Percentiles rank a stretch among this genome's conserved stretches.
These are phyloP conservation scores for Singerocomus rubriflavus DNA, from an alignment of 1,284 basidiomycete genomes.

Conservation along the genomic window DNA sequence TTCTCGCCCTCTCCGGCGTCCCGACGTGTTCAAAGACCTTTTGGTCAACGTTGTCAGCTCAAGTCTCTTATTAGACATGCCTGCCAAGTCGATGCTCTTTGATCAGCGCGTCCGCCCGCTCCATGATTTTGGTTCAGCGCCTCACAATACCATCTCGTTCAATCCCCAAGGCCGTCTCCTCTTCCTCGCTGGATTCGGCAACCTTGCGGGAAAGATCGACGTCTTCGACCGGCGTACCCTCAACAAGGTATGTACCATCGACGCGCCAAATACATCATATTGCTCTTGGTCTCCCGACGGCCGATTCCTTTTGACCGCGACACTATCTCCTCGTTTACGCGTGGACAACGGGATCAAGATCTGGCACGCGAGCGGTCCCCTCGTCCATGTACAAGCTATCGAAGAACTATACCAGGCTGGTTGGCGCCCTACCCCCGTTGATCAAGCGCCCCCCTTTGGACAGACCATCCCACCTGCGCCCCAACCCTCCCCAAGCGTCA, in stretches of 20 bases:
- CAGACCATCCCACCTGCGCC: conserved; percentile 74
- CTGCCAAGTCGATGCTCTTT: conserved; percentile 89
- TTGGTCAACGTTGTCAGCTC: conserved; percentile 9
- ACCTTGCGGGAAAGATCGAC: conserved; percentile 91
- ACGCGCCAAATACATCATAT: conserved; percentile 89
- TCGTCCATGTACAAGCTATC: conserved; percentile 74
- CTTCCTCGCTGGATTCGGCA: conserved; percentile 92
- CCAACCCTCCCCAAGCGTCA: conserved; percentile 56
- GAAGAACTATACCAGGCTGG: conserved; percentile 88
- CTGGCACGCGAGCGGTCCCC: conserved; percentile 88
- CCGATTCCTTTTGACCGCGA: conserved; percentile 90
- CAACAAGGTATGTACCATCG: conserved; percentile 81
- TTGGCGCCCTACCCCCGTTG: conserved; percentile 77
- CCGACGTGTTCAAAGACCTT: conserved; percentile 86
- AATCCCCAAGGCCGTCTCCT: conserved; percentile 90
- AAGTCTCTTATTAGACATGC: conserved; percentile 68
- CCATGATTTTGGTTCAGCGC: conserved; percentile 88
- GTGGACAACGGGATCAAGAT: conserved; percentile 98
- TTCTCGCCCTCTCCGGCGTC: conserved; percentile 56
- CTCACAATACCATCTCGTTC: conserved; percentile 91
- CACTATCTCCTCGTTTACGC: conserved; percentile 87
- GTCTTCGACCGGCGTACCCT: conserved; percentile 88
- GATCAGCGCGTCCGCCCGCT: conserved; percentile 87
- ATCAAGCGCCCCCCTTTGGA: conserved; percentile 71
- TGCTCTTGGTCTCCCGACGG: conserved; percentile 98